Base-by-base conservation (phyloP, 352 stramenopile genomes). In the Phytophthora multivora region DNA sequence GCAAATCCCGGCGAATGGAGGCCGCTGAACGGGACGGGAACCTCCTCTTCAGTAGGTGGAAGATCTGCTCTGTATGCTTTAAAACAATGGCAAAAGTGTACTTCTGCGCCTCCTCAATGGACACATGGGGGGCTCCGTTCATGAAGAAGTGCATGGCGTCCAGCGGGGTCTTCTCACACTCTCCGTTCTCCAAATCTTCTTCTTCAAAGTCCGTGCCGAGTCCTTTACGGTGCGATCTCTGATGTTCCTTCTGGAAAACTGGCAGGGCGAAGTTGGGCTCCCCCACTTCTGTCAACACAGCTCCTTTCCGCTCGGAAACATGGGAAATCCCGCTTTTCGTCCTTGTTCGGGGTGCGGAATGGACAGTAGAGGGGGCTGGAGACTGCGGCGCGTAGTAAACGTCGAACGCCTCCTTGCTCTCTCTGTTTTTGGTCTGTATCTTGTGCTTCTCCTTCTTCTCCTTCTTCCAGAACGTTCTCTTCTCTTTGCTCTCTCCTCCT, bases 81-180 rank as follows among this genome's bases (percentile, higher is more conserved):
- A 96, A 63, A n/a, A 96, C 77, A 40, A 96, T 80, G 3, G 87
- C 85, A 59, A 96, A 96, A 26, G 87, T 96, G 63, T 96, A 96
- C 70, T 93, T 93, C 49, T 96, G 87, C 46, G 83, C 77, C 66
- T 96, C 87, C 30, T 96, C 80, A 35, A 96, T 91, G 1, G 83
- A 90, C 51, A 93, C 75, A 39, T 93, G 85, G 3, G 85, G 77
- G 0, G 76, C 67, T 7, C 75, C 73, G 12, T 70, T 62, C 12
- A 78, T 52, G 35, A 70, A 75, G 30, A 64, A 70, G 7, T 69
- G 63, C 59, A 75, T 60, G 10, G 55, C 55, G 19, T 82, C 51
- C 36, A 60, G 13, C 6, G 54, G 58, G 10, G 60, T 71, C 19
- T 36, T 59, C 2, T 51, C 39, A 5, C 36, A 31, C 18, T 66